These are phyloP conservation scores for Soucietia sequanensis DNA, from an alignment of 805 yeast species.

Conservation along the genomic window DNA sequence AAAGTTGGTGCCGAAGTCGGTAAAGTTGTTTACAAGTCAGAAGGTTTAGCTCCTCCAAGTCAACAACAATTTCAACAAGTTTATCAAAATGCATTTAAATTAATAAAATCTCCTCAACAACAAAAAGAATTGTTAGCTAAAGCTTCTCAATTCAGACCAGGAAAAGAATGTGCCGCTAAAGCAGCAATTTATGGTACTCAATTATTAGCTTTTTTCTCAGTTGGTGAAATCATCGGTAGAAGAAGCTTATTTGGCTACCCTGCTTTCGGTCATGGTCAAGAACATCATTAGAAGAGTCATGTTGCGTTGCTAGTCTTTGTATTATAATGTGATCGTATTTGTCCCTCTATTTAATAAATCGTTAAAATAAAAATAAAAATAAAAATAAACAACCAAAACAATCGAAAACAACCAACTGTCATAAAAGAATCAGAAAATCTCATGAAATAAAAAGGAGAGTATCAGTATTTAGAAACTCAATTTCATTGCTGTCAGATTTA, in stretches of 20 bases:
- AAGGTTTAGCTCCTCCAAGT: slow-evolving; percentile 91
- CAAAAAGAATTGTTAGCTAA: slow-evolving; percentile 58
- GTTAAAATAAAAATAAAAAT: too few relatives aligned
- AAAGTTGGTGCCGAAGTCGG: slow-evolving; percentile 64
- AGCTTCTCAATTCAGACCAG: slow-evolving; percentile 44
- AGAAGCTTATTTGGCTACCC: slow-evolving; percentile 91
- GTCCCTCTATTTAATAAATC: too few relatives aligned
- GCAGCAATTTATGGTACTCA: slow-evolving; percentile 79
- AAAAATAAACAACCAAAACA: too few relatives aligned
- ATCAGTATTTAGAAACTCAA: too few relatives aligned
- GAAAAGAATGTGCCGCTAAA: slow-evolving; percentile 58
- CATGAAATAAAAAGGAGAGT: too few relatives aligned
- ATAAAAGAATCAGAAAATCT: too few relatives aligned
- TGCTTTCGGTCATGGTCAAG: slow-evolving; percentile 46
- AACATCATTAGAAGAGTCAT: slow-evolving; percentile 3
- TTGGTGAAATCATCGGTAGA: slow-evolving; percentile 97
- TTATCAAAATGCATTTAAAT: slow-evolving; percentile 48
- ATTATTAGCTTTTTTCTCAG: slow-evolving; percentile 83
- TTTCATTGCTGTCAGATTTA: too few relatives aligned
- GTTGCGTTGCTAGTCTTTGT: not conserved
- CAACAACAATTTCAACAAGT: slow-evolving; percentile 72
- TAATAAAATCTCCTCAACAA: slow-evolving; percentile 39
- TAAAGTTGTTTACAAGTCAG: slow-evolving; percentile 83
- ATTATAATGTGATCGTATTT: not conserved
- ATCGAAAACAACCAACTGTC: too few relatives aligned